Percentiles rank a stretch among this genome's conserved stretches.
Conservation (phyloP, 2,329 filamentous ascomycete species). For the Aureobasidium pullulans region DNA sequence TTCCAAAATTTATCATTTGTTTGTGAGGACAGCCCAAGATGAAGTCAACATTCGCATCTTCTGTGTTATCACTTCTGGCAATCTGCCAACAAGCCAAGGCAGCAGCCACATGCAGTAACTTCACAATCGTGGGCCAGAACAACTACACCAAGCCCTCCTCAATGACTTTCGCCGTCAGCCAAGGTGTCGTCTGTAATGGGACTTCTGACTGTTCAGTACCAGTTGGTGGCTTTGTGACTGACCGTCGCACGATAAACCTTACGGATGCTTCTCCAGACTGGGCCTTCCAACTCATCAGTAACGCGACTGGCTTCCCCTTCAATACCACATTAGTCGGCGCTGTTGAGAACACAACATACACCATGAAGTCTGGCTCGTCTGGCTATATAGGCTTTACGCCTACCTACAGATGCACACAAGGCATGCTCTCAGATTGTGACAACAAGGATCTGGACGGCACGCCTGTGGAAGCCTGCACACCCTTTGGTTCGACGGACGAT, state of each 20-base stretch:
- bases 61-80: not conserved
- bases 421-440: not conserved
- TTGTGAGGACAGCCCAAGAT: not conserved
- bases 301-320: not conserved
- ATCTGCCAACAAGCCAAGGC: not conserved
- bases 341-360: not conserved
- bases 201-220: not conserved
- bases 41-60: not conserved
- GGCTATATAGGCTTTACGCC: constrained; percentile 4
- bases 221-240: not conserved
- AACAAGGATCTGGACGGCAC: not conserved
- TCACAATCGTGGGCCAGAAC: not conserved
- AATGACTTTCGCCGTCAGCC: constrained; percentile 3
- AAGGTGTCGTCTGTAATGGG: constrained; percentile 7
- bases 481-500: not conserved
- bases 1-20: no score
- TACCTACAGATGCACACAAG: constrained; percentile 1
- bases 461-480: constrained; percentile 3
- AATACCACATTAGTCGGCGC: not conserved
- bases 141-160: not conserved
- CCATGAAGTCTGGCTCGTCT: not conserved
- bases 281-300: not conserved
- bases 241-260: not conserved
- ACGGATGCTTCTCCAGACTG: not conserved
- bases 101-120: not conserved